These are phyloP conservation scores for Penicillium sp. DNA, from an alignment of 2,329 filamentous ascomycete genomes.

Conservation along the genomic window DNA sequence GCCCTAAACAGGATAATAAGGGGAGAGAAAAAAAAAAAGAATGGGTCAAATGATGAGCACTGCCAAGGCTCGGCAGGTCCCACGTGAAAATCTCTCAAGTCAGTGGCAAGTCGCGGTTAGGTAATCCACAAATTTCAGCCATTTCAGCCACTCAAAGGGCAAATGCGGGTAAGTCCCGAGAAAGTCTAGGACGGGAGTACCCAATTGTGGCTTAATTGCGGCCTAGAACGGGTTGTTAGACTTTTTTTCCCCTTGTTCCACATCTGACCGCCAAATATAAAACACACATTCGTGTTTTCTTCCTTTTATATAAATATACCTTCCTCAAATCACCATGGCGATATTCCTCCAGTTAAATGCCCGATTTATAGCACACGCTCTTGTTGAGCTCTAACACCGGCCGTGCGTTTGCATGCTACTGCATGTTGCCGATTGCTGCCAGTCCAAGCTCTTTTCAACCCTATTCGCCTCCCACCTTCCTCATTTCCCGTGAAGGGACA, in stretches of 20 bases:
- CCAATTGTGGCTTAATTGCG: neutral
- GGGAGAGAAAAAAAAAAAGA: neutral
- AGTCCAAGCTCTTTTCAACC: neutral
- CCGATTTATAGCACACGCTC: conserved; percentile 19
- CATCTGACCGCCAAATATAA: conserved; percentile 2
- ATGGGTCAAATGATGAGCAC: neutral
- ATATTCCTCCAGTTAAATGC: conserved; percentile 24
- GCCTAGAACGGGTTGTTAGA: neutral
- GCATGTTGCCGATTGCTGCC: conserved; percentile 14
- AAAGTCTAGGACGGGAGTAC: neutral
- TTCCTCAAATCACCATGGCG: conserved; percentile 11
- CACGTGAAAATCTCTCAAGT: conserved; percentile 3
- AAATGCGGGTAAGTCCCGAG: neutral
- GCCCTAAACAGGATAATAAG: neutral
- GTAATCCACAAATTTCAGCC: neutral
- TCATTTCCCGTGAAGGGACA: neutral
- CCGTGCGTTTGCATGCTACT: conserved; percentile 6
- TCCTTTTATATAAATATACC: neutral
- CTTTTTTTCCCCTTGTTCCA: neutral
- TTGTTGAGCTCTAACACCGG: conserved; percentile 20
- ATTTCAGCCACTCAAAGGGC: neutral
- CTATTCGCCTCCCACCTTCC: conserved; percentile 16
- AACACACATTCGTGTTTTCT: conserved; percentile 11
- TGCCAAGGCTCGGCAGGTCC: conserved; percentile 1
- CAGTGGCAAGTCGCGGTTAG: neutral